phyloP scores from a whole-genome alignment of 1,284 basidiomycete genomes.

The Salmacisia buchloeana region DNA sequence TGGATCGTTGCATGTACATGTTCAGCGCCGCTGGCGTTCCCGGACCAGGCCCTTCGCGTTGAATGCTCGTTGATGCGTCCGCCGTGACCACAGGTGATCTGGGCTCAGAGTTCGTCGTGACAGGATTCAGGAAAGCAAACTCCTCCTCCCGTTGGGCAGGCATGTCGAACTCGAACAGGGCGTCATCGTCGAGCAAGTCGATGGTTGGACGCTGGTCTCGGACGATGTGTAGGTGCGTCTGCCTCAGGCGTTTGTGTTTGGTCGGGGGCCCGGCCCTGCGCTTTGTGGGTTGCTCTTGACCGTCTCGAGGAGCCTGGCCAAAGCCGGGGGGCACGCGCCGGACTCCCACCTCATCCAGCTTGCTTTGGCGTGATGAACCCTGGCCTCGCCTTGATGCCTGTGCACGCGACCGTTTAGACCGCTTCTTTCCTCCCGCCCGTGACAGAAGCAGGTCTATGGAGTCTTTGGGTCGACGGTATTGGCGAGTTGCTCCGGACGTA shows the following conservation, averaged over 20 bases:
- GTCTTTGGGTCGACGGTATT: not conserved
- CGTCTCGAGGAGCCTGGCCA: not conserved
- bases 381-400: not conserved
- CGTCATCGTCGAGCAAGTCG: constrained; percentile 25
- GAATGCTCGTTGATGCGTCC: not conserved
- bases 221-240: not conserved
- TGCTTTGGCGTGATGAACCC: not conserved
- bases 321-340: not conserved
- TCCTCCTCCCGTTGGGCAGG: not conserved
- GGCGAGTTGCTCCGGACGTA: not conserved
- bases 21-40: not conserved
- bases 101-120: not conserved
- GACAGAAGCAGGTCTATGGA: not conserved
- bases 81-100: not conserved
- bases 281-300: not conserved
- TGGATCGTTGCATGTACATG: not conserved
- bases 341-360: not conserved
- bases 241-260: not conserved
- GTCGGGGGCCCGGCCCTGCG: not conserved
- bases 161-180: constrained; percentile 19
- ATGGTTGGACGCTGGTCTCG: constrained; percentile 9
- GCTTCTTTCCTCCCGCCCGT: not conserved
- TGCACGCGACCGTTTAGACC: not conserved
- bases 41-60: too few relatives aligned
- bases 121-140: constrained; percentile 2